Evolutionary conservation across 768 basidiomycete genomes (phyloP).

Genomic region (Cantharellus anzutake): DNA sequence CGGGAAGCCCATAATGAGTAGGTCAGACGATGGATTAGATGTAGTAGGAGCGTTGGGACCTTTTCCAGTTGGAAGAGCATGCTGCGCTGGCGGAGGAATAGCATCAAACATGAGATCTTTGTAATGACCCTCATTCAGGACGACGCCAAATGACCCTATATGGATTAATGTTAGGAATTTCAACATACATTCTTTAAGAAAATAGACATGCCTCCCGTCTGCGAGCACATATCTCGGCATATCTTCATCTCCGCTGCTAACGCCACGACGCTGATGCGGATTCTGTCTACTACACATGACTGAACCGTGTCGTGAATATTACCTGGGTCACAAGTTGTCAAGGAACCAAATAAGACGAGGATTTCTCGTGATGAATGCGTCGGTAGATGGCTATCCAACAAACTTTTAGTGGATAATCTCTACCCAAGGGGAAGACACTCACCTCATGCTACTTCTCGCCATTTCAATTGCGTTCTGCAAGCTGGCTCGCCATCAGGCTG

Average conservation of each 20-base stretch:
- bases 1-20: slow-evolving; percentile 99
- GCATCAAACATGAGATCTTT: slow-evolving; percentile 91
- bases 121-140: slow-evolving; percentile 93
- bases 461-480: slow-evolving; percentile 96
- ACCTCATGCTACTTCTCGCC: slow-evolving; percentile 89
- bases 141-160: slow-evolving; percentile 68
- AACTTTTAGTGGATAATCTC: neutral
- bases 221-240: slow-evolving; percentile 76
- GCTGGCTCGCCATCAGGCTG: slow-evolving; percentile 83
- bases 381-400: slow-evolving; percentile 63
- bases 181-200: neutral
- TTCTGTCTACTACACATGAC: slow-evolving; percentile 61
- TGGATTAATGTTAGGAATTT: slow-evolving; percentile 13
- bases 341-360: slow-evolving; percentile 79
- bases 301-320: slow-evolving; percentile 91
- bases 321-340: slow-evolving; percentile 93
- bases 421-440: slow-evolving; percentile 6
- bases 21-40: slow-evolving; percentile 54
- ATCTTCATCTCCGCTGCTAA: slow-evolving; percentile 98
- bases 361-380: slow-evolving; percentile 94
- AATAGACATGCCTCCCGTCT: slow-evolving; percentile 62
- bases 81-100: slow-evolving; percentile 84
- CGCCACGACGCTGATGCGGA: slow-evolving; percentile 84
- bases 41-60: slow-evolving; percentile 4
- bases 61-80: slow-evolving; percentile 21